Evolutionary conservation across 148 eudicot species (phyloP).

Genomic region (Fagopyrum tataricum): DNA sequence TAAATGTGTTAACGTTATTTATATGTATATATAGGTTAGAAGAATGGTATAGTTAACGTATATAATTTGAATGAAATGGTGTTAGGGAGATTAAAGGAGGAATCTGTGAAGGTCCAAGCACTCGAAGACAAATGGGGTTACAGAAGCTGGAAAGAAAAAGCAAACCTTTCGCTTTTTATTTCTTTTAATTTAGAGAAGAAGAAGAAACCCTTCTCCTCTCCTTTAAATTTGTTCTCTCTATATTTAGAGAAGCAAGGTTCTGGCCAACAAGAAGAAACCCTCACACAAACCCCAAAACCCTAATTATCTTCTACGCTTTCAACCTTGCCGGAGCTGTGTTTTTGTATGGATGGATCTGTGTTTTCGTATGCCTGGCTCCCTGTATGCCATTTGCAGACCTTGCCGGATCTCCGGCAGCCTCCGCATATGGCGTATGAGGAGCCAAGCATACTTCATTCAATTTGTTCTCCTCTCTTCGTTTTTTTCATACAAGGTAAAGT

Average conservation of each 20-base stretch:
- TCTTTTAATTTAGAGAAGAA: not conserved
- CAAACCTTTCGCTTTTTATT: not conserved
- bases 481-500: not conserved
- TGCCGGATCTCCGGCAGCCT: conserved; percentile 24
- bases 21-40: not conserved
- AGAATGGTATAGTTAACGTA: too few species aligned
- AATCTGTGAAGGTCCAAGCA: conserved; percentile 8
- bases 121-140: not conserved
- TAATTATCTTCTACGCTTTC: not conserved
- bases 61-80: not conserved
- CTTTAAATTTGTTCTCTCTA: not conserved
- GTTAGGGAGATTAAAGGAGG: conserved; percentile 5
- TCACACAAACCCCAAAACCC: not conserved
- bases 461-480: not conserved
- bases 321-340: not conserved
- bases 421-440: conserved; percentile 43
- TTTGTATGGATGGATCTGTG: not conserved
- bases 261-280: not conserved
- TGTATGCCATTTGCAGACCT: conserved; percentile 38
- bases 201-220: not conserved
- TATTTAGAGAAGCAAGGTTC: not conserved
- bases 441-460: conserved; percentile 34
- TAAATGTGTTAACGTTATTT: not conserved
- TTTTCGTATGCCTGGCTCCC: conserved; percentile 40
- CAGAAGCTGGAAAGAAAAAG: conserved; percentile 6